phyloP scores from a whole-genome alignment of 257 asterid genomes.

The Anisodus tanguticus region DNA sequence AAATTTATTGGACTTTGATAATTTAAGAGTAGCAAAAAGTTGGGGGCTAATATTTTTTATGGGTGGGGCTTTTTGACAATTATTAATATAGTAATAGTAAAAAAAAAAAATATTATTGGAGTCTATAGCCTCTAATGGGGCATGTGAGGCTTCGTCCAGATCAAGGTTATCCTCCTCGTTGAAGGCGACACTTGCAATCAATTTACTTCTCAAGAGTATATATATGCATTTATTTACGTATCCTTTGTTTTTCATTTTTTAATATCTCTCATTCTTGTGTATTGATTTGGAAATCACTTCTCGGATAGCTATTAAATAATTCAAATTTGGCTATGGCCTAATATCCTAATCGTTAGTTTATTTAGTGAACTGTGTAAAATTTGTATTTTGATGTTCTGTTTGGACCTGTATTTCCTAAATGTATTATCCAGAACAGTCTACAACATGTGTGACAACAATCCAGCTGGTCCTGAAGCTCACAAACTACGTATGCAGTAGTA shows the following conservation, averaged over 20 bases:
- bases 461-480: background rate
- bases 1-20: too few species aligned
- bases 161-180: slow-evolving; percentile 35
- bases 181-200: slow-evolving; percentile 22
- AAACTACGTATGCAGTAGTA: background rate
- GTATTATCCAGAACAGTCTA: slow-evolving; percentile 1
- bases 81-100: too few species aligned
- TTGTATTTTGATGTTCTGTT: background rate
- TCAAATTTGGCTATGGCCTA: background rate
- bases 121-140: too few species aligned
- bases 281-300: too few species aligned
- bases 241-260: background rate
- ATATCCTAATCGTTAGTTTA: background rate
- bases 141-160: too few species aligned
- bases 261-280: too few species aligned
- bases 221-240: slow-evolving; percentile 49
- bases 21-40: too few species aligned
- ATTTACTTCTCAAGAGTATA: slow-evolving; percentile 41
- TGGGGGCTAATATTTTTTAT: too few species aligned
- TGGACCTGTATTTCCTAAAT: background rate
- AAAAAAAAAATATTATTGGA: too few species aligned
- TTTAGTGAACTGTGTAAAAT: background rate
- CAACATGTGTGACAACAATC: slow-evolving; percentile 4
- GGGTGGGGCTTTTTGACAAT: too few species aligned
- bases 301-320: background rate